Conservation (phyloP, 768 basidiomycete species). For the Gyrodon lividus region DNA sequence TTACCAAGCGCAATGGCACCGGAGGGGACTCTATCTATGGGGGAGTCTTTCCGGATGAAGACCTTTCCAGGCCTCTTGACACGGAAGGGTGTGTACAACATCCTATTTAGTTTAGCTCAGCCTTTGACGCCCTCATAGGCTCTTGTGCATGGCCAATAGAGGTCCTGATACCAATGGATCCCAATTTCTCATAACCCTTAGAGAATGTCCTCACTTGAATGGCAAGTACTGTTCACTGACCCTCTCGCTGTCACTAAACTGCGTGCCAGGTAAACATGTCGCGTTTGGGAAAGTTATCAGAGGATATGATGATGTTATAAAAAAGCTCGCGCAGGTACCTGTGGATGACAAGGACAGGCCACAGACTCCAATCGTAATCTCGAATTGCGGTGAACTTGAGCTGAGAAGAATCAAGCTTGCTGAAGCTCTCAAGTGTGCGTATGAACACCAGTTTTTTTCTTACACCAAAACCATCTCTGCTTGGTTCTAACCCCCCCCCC, state of each 20-base stretch:
- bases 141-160: slow-evolving; percentile 90
- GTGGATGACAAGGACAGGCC: slow-evolving; percentile 80
- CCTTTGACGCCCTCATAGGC: slow-evolving; percentile 32
- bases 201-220: slow-evolving; percentile 70
- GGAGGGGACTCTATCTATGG: slow-evolving; percentile 87
- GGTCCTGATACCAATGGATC: slow-evolving; percentile 83
- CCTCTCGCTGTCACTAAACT: neutral
- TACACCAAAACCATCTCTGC: neutral
- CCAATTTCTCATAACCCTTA: slow-evolving; percentile 84
- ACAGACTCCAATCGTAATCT: slow-evolving; percentile 59
- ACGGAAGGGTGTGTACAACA: slow-evolving; percentile 50
- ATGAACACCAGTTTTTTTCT: neutral
- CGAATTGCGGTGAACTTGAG: slow-evolving; percentile 84
- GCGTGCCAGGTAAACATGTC: slow-evolving; percentile 53
- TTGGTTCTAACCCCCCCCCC: neutral
- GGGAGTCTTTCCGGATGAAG: slow-evolving; percentile 73
- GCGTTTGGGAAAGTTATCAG: slow-evolving; percentile 55
- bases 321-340: slow-evolving; percentile 58
- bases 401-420: slow-evolving; percentile 40
- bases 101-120: neutral
- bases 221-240: slow-evolving; percentile 41
- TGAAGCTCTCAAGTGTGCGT: slow-evolving; percentile 16
- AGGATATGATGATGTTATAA: slow-evolving; percentile 59
- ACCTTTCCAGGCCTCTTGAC: slow-evolving; percentile 62
- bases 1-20: slow-evolving; percentile 74